Base-by-base conservation (phyloP, 805 yeast genomes). In the Blastobotrys chiropterorum region DNA sequence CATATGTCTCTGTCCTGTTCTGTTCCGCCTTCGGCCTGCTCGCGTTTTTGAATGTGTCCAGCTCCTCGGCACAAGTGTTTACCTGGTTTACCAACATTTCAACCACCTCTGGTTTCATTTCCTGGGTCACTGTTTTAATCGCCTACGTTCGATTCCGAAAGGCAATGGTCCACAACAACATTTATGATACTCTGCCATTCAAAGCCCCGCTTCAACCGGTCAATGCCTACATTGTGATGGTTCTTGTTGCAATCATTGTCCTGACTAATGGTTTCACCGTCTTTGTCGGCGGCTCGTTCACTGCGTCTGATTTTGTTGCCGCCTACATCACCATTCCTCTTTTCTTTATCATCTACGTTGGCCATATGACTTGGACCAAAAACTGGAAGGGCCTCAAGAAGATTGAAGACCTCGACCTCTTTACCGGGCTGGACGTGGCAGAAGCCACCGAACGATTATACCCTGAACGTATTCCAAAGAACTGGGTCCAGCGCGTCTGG, bases 251-350 rank as follows among this genome's bases (percentile, higher is more conserved):
- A 3, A 31, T 85, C n/a, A 61, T 85, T 48, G 69, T 83, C 30
- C 48, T 85, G 45, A 83, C 90, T n/a, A 85, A 85, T 59, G 90
- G 90, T 51, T 85, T 82, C 62, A 82, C 78, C 2, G 83, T 80
- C 3, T 84, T 85, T 67, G 76, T 85, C 54, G 73, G 73, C 17
- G 64, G 62, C 21, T 60, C 67, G 47, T 82, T 82, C 72, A 74
- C 72, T 11, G 75, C 67, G 0, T 66, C 78, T 4, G 83, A 82
- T 64, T 85, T 85, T 59, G 68, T 85, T 47, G 90, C 90, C 34
- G 85, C 90, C 7, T 85, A 85, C 67, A 73, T 85, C 53, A 83
- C 89, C 0, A 62, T 85, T 47, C 86, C 85, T 34, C 72, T 79
- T 52, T 74, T 80, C 56, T 54, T 78, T 2, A 68, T 69, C 3